Evolutionary conservation across 1,284 basidiomycete species (phyloP).

Genomic region (Exobasidium cylindrosporum): DNA sequence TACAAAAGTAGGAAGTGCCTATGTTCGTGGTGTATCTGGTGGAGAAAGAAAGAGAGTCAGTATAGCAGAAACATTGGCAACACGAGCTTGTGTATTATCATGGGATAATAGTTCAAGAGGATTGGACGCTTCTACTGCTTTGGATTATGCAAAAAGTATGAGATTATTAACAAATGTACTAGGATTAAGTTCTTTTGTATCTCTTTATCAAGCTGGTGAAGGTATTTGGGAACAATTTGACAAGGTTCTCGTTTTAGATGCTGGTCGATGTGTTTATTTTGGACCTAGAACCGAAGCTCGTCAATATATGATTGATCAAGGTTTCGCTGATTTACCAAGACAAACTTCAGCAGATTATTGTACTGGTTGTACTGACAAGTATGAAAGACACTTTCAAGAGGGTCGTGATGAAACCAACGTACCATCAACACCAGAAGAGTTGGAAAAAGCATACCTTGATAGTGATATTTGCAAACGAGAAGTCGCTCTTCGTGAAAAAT

Average conservation of each 20-base stretch:
- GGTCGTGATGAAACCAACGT: constrained; percentile 67
- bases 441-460: constrained; percentile 67
- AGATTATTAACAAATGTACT: constrained; percentile 76
- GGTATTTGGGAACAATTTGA: constrained; percentile 63
- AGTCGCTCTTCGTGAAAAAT: too few species aligned
- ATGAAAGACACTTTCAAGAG: constrained; percentile 62
- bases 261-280: constrained; percentile 50
- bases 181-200: constrained; percentile 73
- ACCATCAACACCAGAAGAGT: constrained; percentile 69
- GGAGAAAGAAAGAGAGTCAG: constrained; percentile 66
- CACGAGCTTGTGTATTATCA: constrained; percentile 62
- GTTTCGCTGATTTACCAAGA: constrained; percentile 62
- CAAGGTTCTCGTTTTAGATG: constrained; percentile 53
- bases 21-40: constrained; percentile 72
- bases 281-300: constrained; percentile 40
- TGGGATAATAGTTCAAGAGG: constrained; percentile 73
- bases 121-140: constrained; percentile 77
- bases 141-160: constrained; percentile 72
- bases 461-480: constrained; percentile 65
- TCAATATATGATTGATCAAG: constrained; percentile 45
- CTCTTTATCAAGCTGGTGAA: constrained; percentile 67
- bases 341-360: constrained; percentile 62
- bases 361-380: constrained; percentile 42
- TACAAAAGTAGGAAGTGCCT: constrained; percentile 70
- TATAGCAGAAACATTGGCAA: constrained; percentile 66